Base-by-base conservation (phyloP, 805 yeast species). In the Deakozyma indianensis region DNA sequence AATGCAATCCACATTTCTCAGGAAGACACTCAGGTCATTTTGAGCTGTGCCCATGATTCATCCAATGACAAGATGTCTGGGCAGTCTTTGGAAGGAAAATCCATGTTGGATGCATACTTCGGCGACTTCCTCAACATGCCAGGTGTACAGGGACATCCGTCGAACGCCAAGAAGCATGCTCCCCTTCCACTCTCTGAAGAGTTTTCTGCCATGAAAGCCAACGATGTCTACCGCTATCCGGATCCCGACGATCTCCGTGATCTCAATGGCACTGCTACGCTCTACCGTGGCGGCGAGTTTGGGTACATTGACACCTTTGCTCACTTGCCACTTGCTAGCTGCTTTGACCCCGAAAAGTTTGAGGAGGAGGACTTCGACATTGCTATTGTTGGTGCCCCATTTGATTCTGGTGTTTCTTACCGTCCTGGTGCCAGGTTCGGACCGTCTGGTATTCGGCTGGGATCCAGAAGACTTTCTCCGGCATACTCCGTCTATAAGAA, bases 351-450 rank as follows among this genome's bases (percentile, higher is more conserved):
- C 68, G 38, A 32, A n/a, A 32, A 32, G 38, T 32, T 32, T 20
- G 38, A 32, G 18, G 38, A 68, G 1, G 52, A 58, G 3, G 52
- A 62, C 2, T 80, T 67, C 51, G 87, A 80, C 53, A 70, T 80
- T 45, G 87, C 76, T 0, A 51, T 80, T 16, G 67, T 80, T 45
- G 86, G 86, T 3, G 76, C 77, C 2, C 85, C 85, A 1, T 80
- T 80, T 51, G 86, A 80, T 54, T 78, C 84, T 3, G 84, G 83
- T 1, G 73, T 74, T 0, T 69, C 83, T 1, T 79, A 73, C 56
- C 65, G 85, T 47, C 70, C 82, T 0, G 85, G 86, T 4, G 82
- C 85, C 1, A 61, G 86, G 46, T 80, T 80, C 60, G 87, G 87
- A 2, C 87, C 77, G 5, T 32, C 38, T n/a, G 38, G 38, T 32